A percentile compares a stretch with the other conserved stretches of the same genome.
Conservation (phyloP, 345 rosid species). For the Draba incana region DNA sequence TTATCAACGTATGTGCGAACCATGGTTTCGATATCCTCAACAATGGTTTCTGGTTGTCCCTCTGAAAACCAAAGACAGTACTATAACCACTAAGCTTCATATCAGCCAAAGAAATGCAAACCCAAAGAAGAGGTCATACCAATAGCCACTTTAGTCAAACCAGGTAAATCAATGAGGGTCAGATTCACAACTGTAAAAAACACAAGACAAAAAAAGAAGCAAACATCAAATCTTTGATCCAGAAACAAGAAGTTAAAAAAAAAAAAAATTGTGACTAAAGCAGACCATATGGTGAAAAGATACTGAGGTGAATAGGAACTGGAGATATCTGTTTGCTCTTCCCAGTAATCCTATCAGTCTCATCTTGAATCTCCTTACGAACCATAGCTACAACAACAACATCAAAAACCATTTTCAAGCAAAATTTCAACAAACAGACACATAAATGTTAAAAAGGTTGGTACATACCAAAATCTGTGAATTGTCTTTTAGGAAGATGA, state of each 20-base stretch:
- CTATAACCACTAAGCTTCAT: not conserved
- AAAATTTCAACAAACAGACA: not conserved
- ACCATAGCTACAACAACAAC: constrained; percentile 58
- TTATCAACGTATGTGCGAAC: constrained; percentile 90
- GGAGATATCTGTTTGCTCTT: constrained; percentile 88
- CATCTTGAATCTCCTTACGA: constrained; percentile 89
- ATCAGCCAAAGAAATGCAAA: constrained; percentile 7
- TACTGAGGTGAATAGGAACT: constrained; percentile 93
- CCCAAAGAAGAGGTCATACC: constrained; percentile 50
- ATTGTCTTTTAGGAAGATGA: constrained; percentile 68
- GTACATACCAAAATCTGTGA: constrained; percentile 68
- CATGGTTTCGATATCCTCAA: constrained; percentile 84
- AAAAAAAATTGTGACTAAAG: not conserved
- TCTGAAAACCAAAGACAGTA: constrained; percentile 50
- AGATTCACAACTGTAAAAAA: constrained; percentile 83
- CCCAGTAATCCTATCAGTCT: constrained; percentile 91
- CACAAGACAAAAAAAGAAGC: not conserved
- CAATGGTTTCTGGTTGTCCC: constrained; percentile 93
- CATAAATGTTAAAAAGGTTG: not conserved
- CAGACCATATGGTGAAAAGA: constrained; percentile 84
- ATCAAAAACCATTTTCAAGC: not conserved
- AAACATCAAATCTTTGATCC: not conserved
- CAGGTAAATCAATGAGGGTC: constrained; percentile 91
- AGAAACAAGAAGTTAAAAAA: not conserved
- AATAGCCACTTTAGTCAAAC: constrained; percentile 91